phyloP scores from a whole-genome alignment of 2,329 filamentous ascomycete genomes.

The Penicillium sp. region DNA sequence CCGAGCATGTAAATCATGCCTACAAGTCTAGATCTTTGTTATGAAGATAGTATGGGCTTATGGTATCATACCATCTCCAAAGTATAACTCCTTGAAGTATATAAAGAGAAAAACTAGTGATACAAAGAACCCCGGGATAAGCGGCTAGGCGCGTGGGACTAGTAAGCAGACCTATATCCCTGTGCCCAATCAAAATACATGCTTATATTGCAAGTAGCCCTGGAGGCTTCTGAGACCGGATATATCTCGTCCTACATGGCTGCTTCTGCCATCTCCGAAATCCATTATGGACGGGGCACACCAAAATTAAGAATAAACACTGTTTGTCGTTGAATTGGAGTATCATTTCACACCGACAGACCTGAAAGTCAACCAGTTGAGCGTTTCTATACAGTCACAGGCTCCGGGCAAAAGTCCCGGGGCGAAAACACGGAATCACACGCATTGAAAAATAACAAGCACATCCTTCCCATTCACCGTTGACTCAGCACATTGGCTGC shows the following conservation, averaged over 20 bases:
- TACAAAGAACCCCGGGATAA: not conserved
- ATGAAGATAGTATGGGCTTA: not conserved
- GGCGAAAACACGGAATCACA: constrained; percentile 29
- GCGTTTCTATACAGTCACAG: constrained; percentile 37
- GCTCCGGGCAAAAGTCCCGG: constrained; percentile 20
- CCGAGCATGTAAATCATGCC: not conserved
- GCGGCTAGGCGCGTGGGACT: not conserved
- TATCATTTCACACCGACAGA: constrained; percentile 26
- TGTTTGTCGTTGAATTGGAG: constrained; percentile 21
- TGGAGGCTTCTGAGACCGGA: not conserved
- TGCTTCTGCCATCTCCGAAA: not conserved
- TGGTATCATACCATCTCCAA: not conserved
- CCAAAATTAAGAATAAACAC: not conserved
- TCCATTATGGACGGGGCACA: not conserved
- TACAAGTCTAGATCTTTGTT: no score
- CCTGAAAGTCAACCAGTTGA: constrained; percentile 19
- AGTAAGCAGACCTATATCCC: not conserved
- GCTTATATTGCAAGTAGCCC: not conserved
- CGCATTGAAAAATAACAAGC: constrained; percentile 27
- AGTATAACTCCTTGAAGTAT: not conserved
- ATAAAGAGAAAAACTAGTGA: not conserved
- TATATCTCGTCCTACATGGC: not conserved
- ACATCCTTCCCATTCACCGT: constrained; percentile 20
- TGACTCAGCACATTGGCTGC: constrained; percentile 56
- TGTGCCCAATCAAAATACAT: not conserved